These are phyloP conservation scores for Vigna nakashimae DNA, from an alignment of 306 rosid species.

Conservation along the genomic window DNA sequence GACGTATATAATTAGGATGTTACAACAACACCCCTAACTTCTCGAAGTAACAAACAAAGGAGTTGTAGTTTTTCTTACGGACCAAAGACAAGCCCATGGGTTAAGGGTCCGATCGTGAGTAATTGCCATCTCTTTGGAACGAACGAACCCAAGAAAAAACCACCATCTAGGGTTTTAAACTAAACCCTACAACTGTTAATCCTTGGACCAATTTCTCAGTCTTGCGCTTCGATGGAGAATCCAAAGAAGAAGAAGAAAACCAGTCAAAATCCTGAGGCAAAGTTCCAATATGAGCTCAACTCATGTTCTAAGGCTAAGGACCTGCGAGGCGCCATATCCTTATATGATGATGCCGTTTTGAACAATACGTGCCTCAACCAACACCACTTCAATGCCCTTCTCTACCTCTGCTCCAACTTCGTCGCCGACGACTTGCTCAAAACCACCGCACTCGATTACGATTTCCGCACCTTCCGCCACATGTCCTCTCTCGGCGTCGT, in stretches of 20 bases:
- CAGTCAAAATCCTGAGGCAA: conserved; percentile 55
- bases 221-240: conserved; percentile 51
- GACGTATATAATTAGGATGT: too few species aligned
- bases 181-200: conserved; percentile 1
- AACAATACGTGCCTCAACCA: conserved; percentile 57
- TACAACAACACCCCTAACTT: too few species aligned
- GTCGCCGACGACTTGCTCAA: conserved; percentile 60
- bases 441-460: conserved; percentile 54
- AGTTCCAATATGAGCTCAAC: conserved; percentile 72
- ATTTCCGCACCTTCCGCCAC: conserved; percentile 70
- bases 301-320: conserved; percentile 72
- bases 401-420: conserved; percentile 78
- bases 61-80: background rate
- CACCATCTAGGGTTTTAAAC: conserved; percentile 43
- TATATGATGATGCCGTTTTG: conserved; percentile 58
- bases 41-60: too few species aligned
- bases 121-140: background rate
- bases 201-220: background rate
- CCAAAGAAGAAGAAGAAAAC: conserved; percentile 52
- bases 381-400: conserved; percentile 77
- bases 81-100: background rate
- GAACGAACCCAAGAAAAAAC: background rate
- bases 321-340: conserved; percentile 59
- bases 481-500: conserved; percentile 50
- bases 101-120: background rate